Evolutionary conservation across 1,284 basidiomycete species (phyloP).

Genomic region (Singerocomus inundabilis): DNA sequence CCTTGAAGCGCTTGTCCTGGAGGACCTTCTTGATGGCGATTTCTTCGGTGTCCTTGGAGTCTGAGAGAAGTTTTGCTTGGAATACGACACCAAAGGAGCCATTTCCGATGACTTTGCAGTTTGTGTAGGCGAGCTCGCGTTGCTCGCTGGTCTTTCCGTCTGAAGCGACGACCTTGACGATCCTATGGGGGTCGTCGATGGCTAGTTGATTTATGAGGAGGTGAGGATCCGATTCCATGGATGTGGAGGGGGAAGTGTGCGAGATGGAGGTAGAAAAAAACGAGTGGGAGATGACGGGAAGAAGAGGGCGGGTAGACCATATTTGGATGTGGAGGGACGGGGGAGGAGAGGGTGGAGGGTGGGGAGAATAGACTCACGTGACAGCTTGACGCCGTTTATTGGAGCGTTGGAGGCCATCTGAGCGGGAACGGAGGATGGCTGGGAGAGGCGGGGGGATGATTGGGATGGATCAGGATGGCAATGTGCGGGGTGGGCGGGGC

Average conservation of each 20-base stretch:
- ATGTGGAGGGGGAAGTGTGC: constrained; percentile 13
- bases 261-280: constrained; percentile 11
- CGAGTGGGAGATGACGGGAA: constrained; percentile 23
- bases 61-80: constrained; percentile 73
- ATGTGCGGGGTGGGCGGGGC: constrained; percentile 7
- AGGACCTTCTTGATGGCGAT: constrained; percentile 99
- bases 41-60: constrained; percentile 69
- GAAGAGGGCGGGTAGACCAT: constrained; percentile 30
- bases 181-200: constrained; percentile 92
- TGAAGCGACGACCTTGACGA: constrained; percentile 92
- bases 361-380: constrained; percentile 59
- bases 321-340: constrained; percentile 34
- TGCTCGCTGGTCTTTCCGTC: constrained; percentile 93
- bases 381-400: constrained; percentile 90
- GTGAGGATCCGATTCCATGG: constrained; percentile 31
- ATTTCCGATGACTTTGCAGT: constrained; percentile 98
- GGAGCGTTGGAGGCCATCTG: constrained; percentile 74
- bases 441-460: constrained; percentile 10
- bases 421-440: constrained; percentile 8
- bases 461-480: constrained; percentile 16
- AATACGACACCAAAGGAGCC: constrained; percentile 99
- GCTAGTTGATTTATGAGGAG: constrained; percentile 41
- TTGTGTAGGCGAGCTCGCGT: constrained; percentile 90
- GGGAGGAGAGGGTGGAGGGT: constrained; percentile 19
- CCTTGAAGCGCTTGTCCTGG: constrained; percentile 99